Evolutionary conservation across 2,329 filamentous ascomycete species (phyloP), one percentile per base, ranked within the genome.

Genomic region (Septoria linicola): DNA sequence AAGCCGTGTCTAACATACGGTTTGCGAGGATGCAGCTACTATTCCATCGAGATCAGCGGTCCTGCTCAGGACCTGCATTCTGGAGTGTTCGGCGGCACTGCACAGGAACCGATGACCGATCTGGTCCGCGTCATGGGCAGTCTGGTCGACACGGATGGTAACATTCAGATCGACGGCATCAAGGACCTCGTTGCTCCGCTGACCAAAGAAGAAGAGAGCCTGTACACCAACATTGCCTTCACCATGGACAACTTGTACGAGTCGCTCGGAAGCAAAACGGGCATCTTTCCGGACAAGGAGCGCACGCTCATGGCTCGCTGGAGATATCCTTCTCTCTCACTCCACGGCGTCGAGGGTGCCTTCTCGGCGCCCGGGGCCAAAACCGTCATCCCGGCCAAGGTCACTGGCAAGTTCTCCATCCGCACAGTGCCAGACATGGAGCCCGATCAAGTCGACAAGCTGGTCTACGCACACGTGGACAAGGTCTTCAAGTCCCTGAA

Each of bases 101-200:
- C 90, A 6, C 92, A 97, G 70, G 93, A 99, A 77, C 93, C 93
- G 59, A 99, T 99, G 93, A 97, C 92, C 14, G 93, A 99, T 70
- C 77, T 99, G 44, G 83, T 93, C 53, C 83, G 85, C 56, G 76
- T 99, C 49, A 80, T 99, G 70, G 86, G 79, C 51, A 87, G 84
- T 47, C 79, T 99, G 35, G 93, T 99, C 41, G 89, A 96, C 70
- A 85, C 88, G 13, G 72, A 95, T 65, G 93, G 93, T 72, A 93
- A 89, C 73, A 99, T 99, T 66, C 81, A 87, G 68, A 95, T 99
- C 60, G 86, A 89, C n/a, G 93, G 93, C 40, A 85, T 99, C 66
- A 87, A 85, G 72, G 91, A 97, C 66, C 87, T 97, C 64, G 93
- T 99, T 52, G 93, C 89, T 1, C 86, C 91, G 3, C 73, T 99